These are phyloP conservation scores for Xylaria sp. DNA, from an alignment of 2,329 filamentous ascomycete species.

Conservation along the genomic window DNA sequence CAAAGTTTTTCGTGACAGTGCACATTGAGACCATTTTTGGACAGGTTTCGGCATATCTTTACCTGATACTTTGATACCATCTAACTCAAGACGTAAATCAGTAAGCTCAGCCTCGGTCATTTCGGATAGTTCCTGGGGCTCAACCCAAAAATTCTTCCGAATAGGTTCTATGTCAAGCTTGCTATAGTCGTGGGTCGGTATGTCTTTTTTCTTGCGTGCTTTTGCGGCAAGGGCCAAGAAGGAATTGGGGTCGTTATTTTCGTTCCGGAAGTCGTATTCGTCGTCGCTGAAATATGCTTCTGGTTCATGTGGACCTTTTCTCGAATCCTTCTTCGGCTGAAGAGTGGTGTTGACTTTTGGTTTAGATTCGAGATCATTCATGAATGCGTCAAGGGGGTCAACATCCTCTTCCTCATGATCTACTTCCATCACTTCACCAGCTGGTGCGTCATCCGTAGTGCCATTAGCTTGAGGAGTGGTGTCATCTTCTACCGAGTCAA, in stretches of 20 bases:
- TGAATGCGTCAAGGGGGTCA: slow-evolving; percentile 97
- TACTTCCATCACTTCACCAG: slow-evolving; percentile 64
- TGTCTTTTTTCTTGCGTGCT: slow-evolving; percentile 89
- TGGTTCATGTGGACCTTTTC: slow-evolving; percentile 71
- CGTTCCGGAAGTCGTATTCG: slow-evolving; percentile 68
- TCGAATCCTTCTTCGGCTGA: slow-evolving; percentile 53
- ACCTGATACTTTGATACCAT: slow-evolving; percentile 93
- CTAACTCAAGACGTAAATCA: slow-evolving; percentile 84
- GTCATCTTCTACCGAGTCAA: slow-evolving; percentile 48
- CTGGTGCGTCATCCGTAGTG: slow-evolving; percentile 37
- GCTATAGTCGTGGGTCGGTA: slow-evolving; percentile 85
- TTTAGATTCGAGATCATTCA: slow-evolving; percentile 73
- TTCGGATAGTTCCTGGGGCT: slow-evolving; percentile 82
- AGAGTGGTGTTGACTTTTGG: slow-evolving; percentile 39
- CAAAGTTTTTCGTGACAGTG: slow-evolving; percentile 84
- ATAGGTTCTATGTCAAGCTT: slow-evolving; percentile 88
- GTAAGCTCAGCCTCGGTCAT: slow-evolving; percentile 87
- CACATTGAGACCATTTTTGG: slow-evolving; percentile 96
- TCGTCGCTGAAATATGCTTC: slow-evolving; percentile 91
- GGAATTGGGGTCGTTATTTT: slow-evolving; percentile 58
- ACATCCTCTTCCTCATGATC: slow-evolving; percentile 76
- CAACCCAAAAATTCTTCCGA: slow-evolving; percentile 93
- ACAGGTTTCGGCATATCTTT: slow-evolving; percentile 92
- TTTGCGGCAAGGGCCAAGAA: slow-evolving; percentile 67
- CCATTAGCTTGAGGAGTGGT: slow-evolving; percentile 43